Conservation (phyloP, 2,329 filamentous ascomycete genomes). For the Venturia carpophila region DNA sequence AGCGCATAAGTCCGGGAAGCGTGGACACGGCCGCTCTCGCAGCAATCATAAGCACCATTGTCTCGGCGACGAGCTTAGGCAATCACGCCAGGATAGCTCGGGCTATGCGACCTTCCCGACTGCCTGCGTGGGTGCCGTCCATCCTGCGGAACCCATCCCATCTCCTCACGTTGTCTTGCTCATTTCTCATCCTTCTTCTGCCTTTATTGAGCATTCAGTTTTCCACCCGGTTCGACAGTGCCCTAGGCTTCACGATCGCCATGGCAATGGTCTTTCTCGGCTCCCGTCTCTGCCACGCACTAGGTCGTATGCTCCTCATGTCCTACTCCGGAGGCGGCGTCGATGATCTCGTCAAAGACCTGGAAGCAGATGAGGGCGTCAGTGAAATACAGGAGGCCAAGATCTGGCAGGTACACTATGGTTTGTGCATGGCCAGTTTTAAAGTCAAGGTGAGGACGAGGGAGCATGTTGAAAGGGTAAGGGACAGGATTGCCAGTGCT, state of each 20-base stretch:
- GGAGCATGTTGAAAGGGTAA: conserved; percentile 61
- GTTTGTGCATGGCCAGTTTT: conserved; percentile 89
- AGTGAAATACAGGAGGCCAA: conserved; percentile 77
- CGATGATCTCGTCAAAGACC: conserved; percentile 70
- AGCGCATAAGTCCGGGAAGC: conserved; percentile 7
- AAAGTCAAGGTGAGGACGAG: conserved; percentile 63
- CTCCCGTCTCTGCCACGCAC: conserved; percentile 69
- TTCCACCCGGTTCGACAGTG: conserved; percentile 74
- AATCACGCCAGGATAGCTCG: conserved; percentile 91
- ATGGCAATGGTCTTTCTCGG: conserved; percentile 84
- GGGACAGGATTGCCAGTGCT: conserved; percentile 67
- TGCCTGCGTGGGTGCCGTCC: conserved; percentile 52
- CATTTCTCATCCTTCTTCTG: conserved; percentile 67
- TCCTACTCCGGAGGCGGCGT: conserved; percentile 61
- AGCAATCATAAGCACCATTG: conserved; percentile 72
- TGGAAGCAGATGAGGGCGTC: conserved; percentile 71
- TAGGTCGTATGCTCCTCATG: conserved; percentile 95
- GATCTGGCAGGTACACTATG: conserved; percentile 99
- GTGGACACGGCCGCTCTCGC: conserved; percentile 75
- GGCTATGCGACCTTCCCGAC: conserved; percentile 67
- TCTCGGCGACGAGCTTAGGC: conserved; percentile 78
- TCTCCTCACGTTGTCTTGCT: conserved; percentile 85
- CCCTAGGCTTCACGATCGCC: conserved; percentile 74
- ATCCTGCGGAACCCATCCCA: conserved; percentile 93
- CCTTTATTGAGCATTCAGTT: conserved; percentile 74